Evolutionary conservation across 345 rosid genomes (phyloP).

Genomic region (Eucalyptus paniculata): DNA sequence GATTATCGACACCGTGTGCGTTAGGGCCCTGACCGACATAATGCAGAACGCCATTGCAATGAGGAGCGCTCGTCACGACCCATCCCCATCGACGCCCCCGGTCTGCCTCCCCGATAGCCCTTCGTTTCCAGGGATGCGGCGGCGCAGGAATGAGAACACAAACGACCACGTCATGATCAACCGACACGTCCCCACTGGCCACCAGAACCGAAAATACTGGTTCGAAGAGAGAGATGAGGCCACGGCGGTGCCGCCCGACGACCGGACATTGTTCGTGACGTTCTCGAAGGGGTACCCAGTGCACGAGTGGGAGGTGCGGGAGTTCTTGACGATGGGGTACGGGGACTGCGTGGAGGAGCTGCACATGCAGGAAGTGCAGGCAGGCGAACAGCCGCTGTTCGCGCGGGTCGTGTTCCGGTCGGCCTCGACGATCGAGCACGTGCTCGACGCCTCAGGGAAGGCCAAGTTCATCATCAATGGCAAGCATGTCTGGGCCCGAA

Average conservation of each 20-base stretch:
- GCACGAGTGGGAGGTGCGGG: constrained; percentile 28
- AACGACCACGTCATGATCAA: neutral
- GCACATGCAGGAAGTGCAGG: constrained; percentile 37
- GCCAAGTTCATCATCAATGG: constrained; percentile 55
- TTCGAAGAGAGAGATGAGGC: neutral
- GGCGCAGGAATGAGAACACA: neutral
- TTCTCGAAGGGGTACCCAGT: constrained; percentile 60
- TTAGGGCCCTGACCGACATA: constrained; percentile 21
- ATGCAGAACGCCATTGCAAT: constrained; percentile 11
- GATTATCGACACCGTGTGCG: constrained; percentile 12
- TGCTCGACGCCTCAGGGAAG: constrained; percentile 17
- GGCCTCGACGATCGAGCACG: neutral
- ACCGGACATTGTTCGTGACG: constrained; percentile 50
- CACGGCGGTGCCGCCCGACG: constrained; percentile 9
- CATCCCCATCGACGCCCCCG: neutral
- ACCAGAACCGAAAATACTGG: neutral
- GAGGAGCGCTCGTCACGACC: neutral
- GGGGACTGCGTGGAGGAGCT: constrained; percentile 44
- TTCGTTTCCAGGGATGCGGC: neutral
- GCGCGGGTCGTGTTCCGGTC: constrained; percentile 32
- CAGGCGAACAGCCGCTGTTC: constrained; percentile 27
- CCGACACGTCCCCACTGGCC: neutral
- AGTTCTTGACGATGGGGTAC: constrained; percentile 14
- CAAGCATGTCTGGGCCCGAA: constrained; percentile 61
- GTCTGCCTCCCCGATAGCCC: neutral